Percentiles rank a stretch among this genome's conserved stretches.
Evolutionary conservation across 805 yeast genomes (phyloP).

Genomic region (Saccharomycopsis lassenensis): DNA sequence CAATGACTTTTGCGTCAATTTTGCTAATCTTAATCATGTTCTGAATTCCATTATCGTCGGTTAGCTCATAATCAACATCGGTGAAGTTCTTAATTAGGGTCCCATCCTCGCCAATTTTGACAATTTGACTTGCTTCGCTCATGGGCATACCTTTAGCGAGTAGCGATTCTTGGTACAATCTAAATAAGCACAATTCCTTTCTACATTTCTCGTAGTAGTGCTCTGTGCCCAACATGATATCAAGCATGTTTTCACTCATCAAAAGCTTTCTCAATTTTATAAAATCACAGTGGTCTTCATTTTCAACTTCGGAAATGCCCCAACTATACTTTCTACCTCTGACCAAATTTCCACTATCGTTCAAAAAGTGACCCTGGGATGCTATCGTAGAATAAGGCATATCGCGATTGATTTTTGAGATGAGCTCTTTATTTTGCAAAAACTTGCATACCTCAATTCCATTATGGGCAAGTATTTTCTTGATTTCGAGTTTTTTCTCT

Average conservation of each 20-base stretch:
- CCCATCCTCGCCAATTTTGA: constrained; percentile 6
- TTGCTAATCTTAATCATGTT: constrained; percentile 31
- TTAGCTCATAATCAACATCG: constrained; percentile 5
- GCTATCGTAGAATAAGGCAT: constrained; percentile 70
- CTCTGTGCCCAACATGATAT: constrained; percentile 67
- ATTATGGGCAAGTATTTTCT: constrained; percentile 39
- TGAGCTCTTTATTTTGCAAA: constrained; percentile 28
- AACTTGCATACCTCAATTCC: constrained; percentile 50
- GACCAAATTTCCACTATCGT: constrained; percentile 37
- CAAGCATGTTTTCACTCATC: constrained; percentile 63
- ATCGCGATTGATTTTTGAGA: constrained; percentile 27
- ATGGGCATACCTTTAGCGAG: background rate
- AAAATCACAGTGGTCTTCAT: constrained; percentile 79
- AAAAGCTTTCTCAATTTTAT: constrained; percentile 49
- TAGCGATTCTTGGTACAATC: constrained; percentile 22
- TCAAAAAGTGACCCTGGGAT: constrained; percentile 39
- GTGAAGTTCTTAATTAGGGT: constrained; percentile 8
- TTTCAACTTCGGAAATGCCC: constrained; percentile 85
- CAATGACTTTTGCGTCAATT: constrained; percentile 28
- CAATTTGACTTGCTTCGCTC: background rate
- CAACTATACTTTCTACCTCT: constrained; percentile 79
- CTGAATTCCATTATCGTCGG: constrained; percentile 23
- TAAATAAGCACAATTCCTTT: constrained; percentile 39
- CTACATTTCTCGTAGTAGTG: constrained; percentile 65
- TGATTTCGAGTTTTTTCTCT: constrained; percentile 43